Evolutionary conservation across 2,329 filamentous ascomycete species (phyloP), one percentile per base, ranked within the genome.

Genomic region (Juglanconis oblonga): DNA sequence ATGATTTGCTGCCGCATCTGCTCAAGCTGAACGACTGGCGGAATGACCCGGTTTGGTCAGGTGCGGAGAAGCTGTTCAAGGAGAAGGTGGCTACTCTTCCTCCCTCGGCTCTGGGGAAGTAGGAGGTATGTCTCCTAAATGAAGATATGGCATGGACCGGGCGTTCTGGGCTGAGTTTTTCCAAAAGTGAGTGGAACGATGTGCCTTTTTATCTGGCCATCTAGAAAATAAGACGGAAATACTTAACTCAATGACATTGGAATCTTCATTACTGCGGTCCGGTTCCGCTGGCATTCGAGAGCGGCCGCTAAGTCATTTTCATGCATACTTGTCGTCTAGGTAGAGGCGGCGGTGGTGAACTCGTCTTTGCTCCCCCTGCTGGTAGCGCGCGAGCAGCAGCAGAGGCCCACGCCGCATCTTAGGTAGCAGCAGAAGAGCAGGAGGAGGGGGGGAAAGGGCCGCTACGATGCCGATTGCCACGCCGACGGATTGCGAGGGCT

Each of bases 11-110:
- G 69, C 91, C 92, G 24, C 90, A 87, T 69, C 77, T 97, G 66
- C 75, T 95, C 62, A 82, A 87, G 62, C 81, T 97, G 64, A 91
- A 95, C 74, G 85, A 95, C 71, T 85, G 91, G 72, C 77, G 82
- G 61, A 88, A 82, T 24, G 81, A 87, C 32, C 81, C 83, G 11
- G 93, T 97, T n/a, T 97, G 93, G 93, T 81, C 84, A 57, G 85
- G 90, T 61, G 93, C 93, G 0, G 87, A 96, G 79, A 88, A 91
- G 77, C 79, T 96, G 58, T 97, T 94, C 78, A 77, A 90, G 64
- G 86, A 94, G 66, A 95, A 95, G 84, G 89, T 93, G 51, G 81
- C 83, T 45, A 87, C 62, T 29, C 52, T 64, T 24, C 59, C 62
- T 38, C 29, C 62, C 54, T 58, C 58, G 13, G 62, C 62, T 40